phyloP scores from a whole-genome alignment of 106 monocot species.

The Apostasia shenzhenica region DNA sequence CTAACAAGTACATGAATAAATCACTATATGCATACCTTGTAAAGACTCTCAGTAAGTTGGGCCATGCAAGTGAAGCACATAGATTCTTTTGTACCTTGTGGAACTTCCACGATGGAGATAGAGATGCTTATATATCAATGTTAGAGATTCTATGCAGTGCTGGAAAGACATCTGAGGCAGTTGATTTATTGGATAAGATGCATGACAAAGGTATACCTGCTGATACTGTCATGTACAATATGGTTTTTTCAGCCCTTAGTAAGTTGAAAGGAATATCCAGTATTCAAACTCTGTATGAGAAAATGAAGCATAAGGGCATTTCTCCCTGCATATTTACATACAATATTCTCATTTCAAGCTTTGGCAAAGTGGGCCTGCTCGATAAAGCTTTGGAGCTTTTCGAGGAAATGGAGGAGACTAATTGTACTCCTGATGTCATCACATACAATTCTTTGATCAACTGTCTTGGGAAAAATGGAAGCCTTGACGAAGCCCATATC shows the following conservation, averaged over 20 bases:
- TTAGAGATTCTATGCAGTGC: slow-evolving; percentile 72
- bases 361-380: slow-evolving; percentile 64
- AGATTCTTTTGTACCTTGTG: slow-evolving; percentile 86
- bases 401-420: slow-evolving; percentile 72
- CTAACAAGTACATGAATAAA: slow-evolving; percentile 62
- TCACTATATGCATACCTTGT: slow-evolving; percentile 68
- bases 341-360: slow-evolving; percentile 87
- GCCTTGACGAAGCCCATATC: slow-evolving; percentile 93
- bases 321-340: slow-evolving; percentile 82
- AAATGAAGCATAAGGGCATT: slow-evolving; percentile 63
- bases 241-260: slow-evolving; percentile 70
- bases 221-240: slow-evolving; percentile 76
- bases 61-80: slow-evolving; percentile 85
- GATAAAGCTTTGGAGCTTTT: slow-evolving; percentile 59
- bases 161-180: slow-evolving; percentile 69
- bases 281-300: slow-evolving; percentile 47
- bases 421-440: slow-evolving; percentile 84
- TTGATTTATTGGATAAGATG: slow-evolving; percentile 77
- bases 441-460: slow-evolving; percentile 98
- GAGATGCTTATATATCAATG: slow-evolving; percentile 73
- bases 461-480: slow-evolving; percentile 78
- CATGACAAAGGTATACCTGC: slow-evolving; percentile 69
- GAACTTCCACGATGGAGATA: slow-evolving; percentile 60
- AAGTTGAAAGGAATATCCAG: slow-evolving; percentile 52
- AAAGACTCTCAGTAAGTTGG: slow-evolving; percentile 61